Conservation (phyloP, 164 flowering plant genomes). For the Tetracentron sinense region DNA sequence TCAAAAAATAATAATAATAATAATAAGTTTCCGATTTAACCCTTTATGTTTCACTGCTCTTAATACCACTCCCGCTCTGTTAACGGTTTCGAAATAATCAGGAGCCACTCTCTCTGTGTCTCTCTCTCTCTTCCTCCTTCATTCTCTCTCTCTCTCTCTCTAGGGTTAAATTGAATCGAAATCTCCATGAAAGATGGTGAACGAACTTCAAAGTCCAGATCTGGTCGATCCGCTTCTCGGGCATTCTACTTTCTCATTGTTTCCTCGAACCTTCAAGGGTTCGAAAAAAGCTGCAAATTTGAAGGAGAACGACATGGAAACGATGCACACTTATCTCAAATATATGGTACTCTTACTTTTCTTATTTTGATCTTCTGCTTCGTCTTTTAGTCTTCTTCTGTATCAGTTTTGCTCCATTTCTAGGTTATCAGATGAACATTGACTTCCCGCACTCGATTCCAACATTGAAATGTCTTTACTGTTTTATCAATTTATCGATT, state of each 20-base stretch:
- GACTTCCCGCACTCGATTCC: neutral
- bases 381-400: neutral
- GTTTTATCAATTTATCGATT: neutral
- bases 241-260: slow-evolving; percentile 27
- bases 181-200: slow-evolving; percentile 21
- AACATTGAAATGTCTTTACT: too few species aligned
- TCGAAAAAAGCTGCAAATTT: slow-evolving; percentile 11
- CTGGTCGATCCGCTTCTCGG: slow-evolving; percentile 38
- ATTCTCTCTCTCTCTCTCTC: slow-evolving; percentile 3
- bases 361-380: neutral
- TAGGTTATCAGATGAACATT: neutral
- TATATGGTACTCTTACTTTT: slow-evolving; percentile 31
- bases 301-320: slow-evolving; percentile 26
- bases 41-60: too few species aligned
- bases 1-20: too few species aligned
- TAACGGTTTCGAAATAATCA: too few species aligned
- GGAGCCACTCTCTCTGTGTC: too few species aligned
- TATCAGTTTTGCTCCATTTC: neutral
- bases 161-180: too few species aligned
- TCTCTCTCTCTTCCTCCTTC: too few species aligned
- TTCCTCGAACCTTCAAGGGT: slow-evolving; percentile 36
- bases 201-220: slow-evolving; percentile 15
- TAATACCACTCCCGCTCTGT: too few species aligned
- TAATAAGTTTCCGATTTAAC: too few species aligned
- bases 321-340: slow-evolving; percentile 30